A percentile compares a stretch with the other conserved stretches of the same genome.
These are phyloP conservation scores for Wallacemonas collosoma DNA, from an alignment of 208 protist species.

Conservation along the genomic window DNA sequence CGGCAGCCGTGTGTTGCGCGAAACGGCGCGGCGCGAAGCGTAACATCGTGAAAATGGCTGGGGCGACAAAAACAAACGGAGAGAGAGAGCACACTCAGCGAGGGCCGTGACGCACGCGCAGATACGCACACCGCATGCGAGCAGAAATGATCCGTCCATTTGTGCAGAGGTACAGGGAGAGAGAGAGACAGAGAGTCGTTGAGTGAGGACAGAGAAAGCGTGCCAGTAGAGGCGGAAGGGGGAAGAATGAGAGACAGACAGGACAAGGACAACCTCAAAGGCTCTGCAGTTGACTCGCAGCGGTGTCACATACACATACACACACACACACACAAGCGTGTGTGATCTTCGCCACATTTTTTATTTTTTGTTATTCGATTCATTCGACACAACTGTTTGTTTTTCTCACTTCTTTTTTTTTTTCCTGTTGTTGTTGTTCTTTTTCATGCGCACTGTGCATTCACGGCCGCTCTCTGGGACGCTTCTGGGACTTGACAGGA, in stretches of 20 bases:
- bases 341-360: too few species aligned
- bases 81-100: too few species aligned
- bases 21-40: conserved; percentile 18
- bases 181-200: conserved; percentile 4
- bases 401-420: conserved; percentile 3
- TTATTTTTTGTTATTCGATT: too few species aligned
- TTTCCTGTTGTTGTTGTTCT: neutral
- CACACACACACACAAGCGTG: too few species aligned
- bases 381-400: neutral
- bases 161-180: neutral
- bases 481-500: neutral
- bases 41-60: conserved; percentile 1
- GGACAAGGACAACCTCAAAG: neutral
- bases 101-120: neutral
- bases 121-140: neutral
- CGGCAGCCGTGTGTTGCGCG: conserved; percentile 41
- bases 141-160: too few species aligned
- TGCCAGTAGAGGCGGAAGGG: neutral
- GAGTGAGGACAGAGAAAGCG: neutral
- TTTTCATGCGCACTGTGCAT: too few species aligned
- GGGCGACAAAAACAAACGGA: neutral
- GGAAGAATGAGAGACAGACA: neutral
- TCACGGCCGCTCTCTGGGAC: neutral
- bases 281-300: too few species aligned
- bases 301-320: too few species aligned